Percentiles rank a stretch among this genome's conserved stretches.
These are phyloP conservation scores for Aspergillus pseudoviridinutans DNA, from an alignment of 2,329 filamentous ascomycete genomes.

Conservation along the genomic window DNA sequence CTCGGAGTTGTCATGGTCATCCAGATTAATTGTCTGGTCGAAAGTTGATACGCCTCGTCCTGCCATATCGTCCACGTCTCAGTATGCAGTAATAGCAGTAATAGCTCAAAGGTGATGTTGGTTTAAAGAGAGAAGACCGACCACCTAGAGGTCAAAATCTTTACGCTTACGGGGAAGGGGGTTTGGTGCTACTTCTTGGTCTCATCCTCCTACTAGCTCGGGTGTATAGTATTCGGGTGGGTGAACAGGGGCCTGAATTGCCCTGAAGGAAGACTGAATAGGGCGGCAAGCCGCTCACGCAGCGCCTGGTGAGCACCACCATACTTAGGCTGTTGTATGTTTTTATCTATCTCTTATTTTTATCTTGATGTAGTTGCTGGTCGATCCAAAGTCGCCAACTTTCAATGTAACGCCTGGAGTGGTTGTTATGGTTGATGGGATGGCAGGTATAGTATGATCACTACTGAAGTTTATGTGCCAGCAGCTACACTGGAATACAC, in stretches of 20 bases:
- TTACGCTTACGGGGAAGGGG: conserved; percentile 5
- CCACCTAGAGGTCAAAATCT: conserved; percentile 4
- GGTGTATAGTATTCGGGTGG: conserved; percentile 7
- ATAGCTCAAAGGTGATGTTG: conserved; percentile 3
- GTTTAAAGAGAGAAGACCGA: conserved; percentile 2
- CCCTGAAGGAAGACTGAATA: conserved; percentile 7
- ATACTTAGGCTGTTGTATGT: conserved; percentile 8
- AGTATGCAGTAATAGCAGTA: conserved; percentile 2
- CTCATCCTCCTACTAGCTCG: conserved; percentile 6
- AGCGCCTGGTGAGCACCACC: conserved; percentile 5
- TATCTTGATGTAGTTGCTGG: no score
- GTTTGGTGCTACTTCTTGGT: conserved; percentile 4
- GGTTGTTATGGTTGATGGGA: no score
- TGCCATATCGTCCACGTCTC: conserved; percentile 3
- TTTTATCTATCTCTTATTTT: no score
- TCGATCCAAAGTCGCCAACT: no score
- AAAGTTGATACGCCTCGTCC: conserved; percentile 2
- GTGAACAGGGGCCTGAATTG: conserved; percentile 7
- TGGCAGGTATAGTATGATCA: no score
- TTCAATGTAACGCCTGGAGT: no score
- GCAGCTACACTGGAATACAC: no score
- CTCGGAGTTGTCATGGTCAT: conserved; percentile 4
- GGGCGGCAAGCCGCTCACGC: conserved; percentile 5
- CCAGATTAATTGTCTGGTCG: conserved; percentile 6
- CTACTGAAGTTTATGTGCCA: no score